Conservation (phyloP, 1,139 yeast species). For the Suhomyces bokatorum region DNA sequence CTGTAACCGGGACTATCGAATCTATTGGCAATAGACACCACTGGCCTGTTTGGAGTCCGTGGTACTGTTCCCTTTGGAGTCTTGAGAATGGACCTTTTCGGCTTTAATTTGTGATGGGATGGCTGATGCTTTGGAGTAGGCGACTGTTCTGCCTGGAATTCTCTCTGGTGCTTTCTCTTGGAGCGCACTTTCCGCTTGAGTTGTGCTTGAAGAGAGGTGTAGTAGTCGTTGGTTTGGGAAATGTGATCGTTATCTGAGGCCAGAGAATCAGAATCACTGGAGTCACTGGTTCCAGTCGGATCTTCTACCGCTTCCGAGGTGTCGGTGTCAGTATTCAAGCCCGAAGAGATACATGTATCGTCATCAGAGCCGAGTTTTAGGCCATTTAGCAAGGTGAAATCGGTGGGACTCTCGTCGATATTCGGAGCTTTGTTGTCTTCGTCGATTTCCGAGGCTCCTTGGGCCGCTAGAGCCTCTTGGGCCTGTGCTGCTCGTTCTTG, state of each 20-base stretch:
- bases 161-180: conserved; percentile 10
- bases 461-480: not conserved
- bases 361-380: conserved; percentile 19
- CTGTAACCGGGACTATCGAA: conserved; percentile 4
- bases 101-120: conserved; percentile 44
- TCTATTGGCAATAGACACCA: not conserved
- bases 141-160: conserved; percentile 20
- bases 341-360: conserved; percentile 27
- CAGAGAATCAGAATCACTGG: conserved; percentile 32
- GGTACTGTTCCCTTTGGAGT: conserved; percentile 6
- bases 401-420: not conserved
- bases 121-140: conserved; percentile 50
- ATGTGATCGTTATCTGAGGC: conserved; percentile 20
- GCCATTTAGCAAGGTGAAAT: conserved; percentile 10
- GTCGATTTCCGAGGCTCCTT: not conserved
- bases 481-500: conserved; percentile 4
- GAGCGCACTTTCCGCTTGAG: conserved; percentile 16
- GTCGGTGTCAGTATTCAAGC: conserved; percentile 26
- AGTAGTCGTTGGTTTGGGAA: conserved; percentile 26
- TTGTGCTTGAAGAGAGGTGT: conserved; percentile 23
- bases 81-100: conserved; percentile 45
- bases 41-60: not conserved
- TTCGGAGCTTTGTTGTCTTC: not conserved
- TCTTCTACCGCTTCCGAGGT: conserved; percentile 16
- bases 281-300: conserved; percentile 20